These are phyloP conservation scores for Ganoderma sinense DNA, from an alignment of 1,284 basidiomycete genomes.

Conservation along the genomic window DNA sequence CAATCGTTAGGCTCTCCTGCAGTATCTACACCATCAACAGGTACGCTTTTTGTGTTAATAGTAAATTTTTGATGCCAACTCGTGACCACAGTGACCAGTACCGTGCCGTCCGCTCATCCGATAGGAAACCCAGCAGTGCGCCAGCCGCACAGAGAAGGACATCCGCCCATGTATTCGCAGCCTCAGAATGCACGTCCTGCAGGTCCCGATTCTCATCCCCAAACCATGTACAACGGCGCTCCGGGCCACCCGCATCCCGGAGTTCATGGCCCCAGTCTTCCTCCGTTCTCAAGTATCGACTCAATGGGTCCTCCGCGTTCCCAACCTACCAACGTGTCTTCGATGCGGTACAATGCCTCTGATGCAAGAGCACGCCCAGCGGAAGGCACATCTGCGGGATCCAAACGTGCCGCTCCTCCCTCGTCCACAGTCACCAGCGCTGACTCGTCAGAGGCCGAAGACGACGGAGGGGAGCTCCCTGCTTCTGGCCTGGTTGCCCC, in stretches of 20 bases:
- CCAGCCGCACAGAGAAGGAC: slow-evolving; percentile 34
- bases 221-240: slow-evolving; percentile 34
- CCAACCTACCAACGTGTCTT: slow-evolving; percentile 60
- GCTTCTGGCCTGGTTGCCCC: slow-evolving; percentile 83
- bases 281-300: slow-evolving; percentile 76
- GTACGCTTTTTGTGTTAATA: slow-evolving; percentile 43
- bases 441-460: slow-evolving; percentile 80
- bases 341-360: slow-evolving; percentile 61
- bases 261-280: slow-evolving; percentile 58
- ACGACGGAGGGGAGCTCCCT: slow-evolving; percentile 79
- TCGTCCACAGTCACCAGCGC: slow-evolving; percentile 75
- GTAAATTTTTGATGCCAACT: slow-evolving; percentile 42
- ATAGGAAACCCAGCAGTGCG: slow-evolving; percentile 30
- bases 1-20: slow-evolving; percentile 66
- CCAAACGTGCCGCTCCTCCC: slow-evolving; percentile 65
- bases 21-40: slow-evolving; percentile 61
- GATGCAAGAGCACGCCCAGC: slow-evolving; percentile 49
- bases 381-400: slow-evolving; percentile 44
- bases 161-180: slow-evolving; percentile 35
- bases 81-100: slow-evolving; percentile 32
- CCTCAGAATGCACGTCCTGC: slow-evolving; percentile 36
- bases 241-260: slow-evolving; percentile 35
- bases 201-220: slow-evolving; percentile 35
- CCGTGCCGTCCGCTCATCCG: slow-evolving; percentile 36
- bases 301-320: slow-evolving; percentile 58